Percentiles rank a stretch among this genome's conserved stretches.
Evolutionary conservation across 2,329 filamentous ascomycete species (phyloP).

Genomic region (Trichoderma arundinaceum): DNA sequence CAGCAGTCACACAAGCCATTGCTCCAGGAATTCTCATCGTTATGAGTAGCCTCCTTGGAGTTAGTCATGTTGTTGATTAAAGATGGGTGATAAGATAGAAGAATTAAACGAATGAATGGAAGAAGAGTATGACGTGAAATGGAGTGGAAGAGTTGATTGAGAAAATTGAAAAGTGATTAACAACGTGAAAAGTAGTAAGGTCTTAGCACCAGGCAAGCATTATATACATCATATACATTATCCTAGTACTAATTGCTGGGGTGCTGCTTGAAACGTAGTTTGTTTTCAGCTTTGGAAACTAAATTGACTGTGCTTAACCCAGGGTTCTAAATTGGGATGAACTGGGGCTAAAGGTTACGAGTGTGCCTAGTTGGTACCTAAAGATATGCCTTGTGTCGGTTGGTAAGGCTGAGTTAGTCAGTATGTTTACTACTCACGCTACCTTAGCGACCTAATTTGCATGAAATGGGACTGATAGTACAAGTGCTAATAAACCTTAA

Average conservation of each 20-base stretch:
- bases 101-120: not conserved
- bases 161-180: not conserved
- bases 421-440: not conserved
- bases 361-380: not conserved
- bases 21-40: constrained; percentile 47
- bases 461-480: not conserved
- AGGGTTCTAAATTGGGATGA: not conserved
- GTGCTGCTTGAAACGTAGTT: not conserved
- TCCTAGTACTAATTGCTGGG: not conserved
- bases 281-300: not conserved
- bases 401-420: constrained; percentile 10
- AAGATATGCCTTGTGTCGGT: not conserved
- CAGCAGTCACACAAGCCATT: constrained; percentile 53
- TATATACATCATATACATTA: constrained; percentile 4
- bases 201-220: not conserved
- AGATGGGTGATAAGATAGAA: not conserved
- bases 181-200: not conserved
- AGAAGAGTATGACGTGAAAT: not conserved
- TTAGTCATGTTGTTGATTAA: not conserved
- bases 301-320: not conserved
- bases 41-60: constrained; percentile 37
- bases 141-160: not conserved
- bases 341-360: constrained; percentile 7
- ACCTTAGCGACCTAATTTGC: not conserved
- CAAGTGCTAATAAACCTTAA: not conserved